phyloP scores from a whole-genome alignment of 768 basidiomycete species.

The Termitomyces sp. region DNA sequence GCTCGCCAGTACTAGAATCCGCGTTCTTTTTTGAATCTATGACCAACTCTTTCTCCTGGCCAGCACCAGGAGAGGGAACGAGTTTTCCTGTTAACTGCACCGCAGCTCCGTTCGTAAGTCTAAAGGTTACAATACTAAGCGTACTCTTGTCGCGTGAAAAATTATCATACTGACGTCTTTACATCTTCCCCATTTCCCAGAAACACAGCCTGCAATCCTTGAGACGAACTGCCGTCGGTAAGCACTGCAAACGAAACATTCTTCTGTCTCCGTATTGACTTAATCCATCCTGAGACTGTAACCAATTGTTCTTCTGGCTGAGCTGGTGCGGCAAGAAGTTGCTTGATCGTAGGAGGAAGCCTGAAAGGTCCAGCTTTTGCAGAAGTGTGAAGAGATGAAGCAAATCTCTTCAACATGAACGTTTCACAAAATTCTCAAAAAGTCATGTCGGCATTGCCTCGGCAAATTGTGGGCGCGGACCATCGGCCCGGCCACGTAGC shows the following conservation, averaged over 20 bases:
- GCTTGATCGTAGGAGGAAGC: conserved; percentile 19
- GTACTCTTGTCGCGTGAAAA: not conserved
- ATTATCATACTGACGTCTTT: conserved; percentile 20
- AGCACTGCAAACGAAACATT: conserved; percentile 82
- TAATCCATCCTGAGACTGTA: conserved; percentile 80
- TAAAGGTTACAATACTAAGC: not conserved
- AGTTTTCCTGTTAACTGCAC: conserved; percentile 36
- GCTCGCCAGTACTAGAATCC: conserved; percentile 8
- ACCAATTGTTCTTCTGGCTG: conserved; percentile 18
- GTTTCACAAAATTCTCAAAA: not conserved
- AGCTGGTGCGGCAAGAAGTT: conserved; percentile 11
- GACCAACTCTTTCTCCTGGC: conserved; percentile 48
- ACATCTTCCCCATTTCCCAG: conserved; percentile 33
- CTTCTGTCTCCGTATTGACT: conserved; percentile 84
- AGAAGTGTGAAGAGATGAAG: conserved; percentile 10
- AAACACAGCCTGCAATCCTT: conserved; percentile 81
- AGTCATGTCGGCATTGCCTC: not conserved
- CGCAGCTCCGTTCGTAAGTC: conserved; percentile 24
- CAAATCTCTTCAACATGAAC: conserved; percentile 13
- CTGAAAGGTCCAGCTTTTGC: conserved; percentile 7
- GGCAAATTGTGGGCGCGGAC: not conserved
- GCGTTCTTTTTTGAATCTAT: conserved; percentile 32
- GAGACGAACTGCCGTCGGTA: conserved; percentile 72
- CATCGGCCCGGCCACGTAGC: conserved; percentile 11
- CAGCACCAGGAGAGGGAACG: conserved; percentile 41